Conservation (phyloP, 1,139 yeast genomes). For the Yamadazyma dendronema region DNA sequence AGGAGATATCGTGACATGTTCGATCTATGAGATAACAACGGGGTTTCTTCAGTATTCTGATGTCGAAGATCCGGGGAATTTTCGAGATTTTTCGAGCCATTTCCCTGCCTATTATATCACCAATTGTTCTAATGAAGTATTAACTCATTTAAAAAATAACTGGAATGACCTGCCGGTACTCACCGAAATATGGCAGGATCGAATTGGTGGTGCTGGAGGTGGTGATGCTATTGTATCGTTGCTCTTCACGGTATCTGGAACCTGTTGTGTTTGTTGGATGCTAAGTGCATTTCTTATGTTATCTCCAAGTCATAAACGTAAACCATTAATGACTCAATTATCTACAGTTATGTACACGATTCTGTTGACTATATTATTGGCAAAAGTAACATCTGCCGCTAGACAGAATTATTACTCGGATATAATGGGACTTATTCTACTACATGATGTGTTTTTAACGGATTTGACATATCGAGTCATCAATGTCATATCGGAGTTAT, state of each 20-base stretch:
- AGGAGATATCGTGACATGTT: slow-evolving; percentile 31
- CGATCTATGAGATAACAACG: slow-evolving; percentile 35
- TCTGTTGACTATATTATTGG: slow-evolving; percentile 41
- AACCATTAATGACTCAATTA: slow-evolving; percentile 46
- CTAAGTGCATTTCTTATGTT: slow-evolving; percentile 44
- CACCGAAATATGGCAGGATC: slow-evolving; percentile 19
- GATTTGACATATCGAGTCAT: slow-evolving; percentile 29
- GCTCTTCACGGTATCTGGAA: slow-evolving; percentile 39
- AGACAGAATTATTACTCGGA: slow-evolving; percentile 35
- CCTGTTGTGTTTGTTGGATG: slow-evolving; percentile 55
- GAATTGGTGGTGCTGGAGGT: slow-evolving; percentile 6
- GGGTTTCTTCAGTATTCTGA: slow-evolving; percentile 24
- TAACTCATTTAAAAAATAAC: slow-evolving; percentile 2
- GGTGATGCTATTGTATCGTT: slow-evolving; percentile 49
- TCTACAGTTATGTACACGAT: slow-evolving; percentile 47
- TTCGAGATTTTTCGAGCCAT: slow-evolving; percentile 14
- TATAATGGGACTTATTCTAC: slow-evolving; percentile 34
- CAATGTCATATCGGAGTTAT: slow-evolving; percentile 29
- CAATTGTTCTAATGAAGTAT: slow-evolving; percentile 30
- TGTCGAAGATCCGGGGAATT: slow-evolving; percentile 11
- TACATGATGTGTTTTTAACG: slow-evolving; percentile 30
- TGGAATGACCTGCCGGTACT: slow-evolving; percentile 1
- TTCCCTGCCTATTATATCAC: slow-evolving; percentile 45
- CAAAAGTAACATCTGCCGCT: slow-evolving; percentile 33
- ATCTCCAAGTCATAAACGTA: slow-evolving; percentile 44